Evolutionary conservation across 495 filamentous ascomycete genomes (phyloP), one percentile per base, ranked within the genome.

Genomic region (Articulospora tetracladia): DNA sequence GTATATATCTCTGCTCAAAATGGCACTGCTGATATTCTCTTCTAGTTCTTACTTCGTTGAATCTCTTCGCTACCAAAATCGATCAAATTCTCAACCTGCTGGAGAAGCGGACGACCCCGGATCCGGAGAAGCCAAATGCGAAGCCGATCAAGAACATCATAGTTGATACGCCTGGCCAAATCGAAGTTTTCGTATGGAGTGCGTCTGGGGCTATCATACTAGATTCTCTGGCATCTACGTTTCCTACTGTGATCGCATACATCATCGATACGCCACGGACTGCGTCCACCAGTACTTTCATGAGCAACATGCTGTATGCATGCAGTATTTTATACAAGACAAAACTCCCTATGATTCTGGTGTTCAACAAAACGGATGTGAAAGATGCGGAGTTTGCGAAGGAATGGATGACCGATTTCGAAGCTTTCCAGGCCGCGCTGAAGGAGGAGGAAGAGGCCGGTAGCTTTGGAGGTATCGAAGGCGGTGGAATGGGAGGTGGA

Each of bases 341-440:
- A 8, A 95, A 94, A 69, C 79, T 98, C 7, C 94, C 94, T 2
- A 98, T 98, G 93, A 94, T 98, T 23, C 72, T 98, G 17, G 94
- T 98, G 2, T 97, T 98, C 78, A 98, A 98, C 76, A 98, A 98
- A 77, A 96, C 93, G 0, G 94, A 98, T 70, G 90, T 94, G 6
- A 87, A 94, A 69, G 90, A 94, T 67, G 91, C 93, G 2, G 81
- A 80, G 22, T 97, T 96, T 66, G 94, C 91, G 10, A 95, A 96
- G 77, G 92, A 98, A 71, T 99, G 94, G 94, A 99, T 99, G 94
- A 96, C 92, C 19, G 93, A 99, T 69, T 98, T 95, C 67, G 93
- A 98, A 62, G 86, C 90, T 15, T 99, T 99, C 73, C 95, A 98
- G 72, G 83, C 81, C 28, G 94, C 94, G 39, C 74, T 99, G 30